phyloP scores from a whole-genome alignment of 2,329 filamentous ascomycete genomes.

The Fusarium sp. region DNA sequence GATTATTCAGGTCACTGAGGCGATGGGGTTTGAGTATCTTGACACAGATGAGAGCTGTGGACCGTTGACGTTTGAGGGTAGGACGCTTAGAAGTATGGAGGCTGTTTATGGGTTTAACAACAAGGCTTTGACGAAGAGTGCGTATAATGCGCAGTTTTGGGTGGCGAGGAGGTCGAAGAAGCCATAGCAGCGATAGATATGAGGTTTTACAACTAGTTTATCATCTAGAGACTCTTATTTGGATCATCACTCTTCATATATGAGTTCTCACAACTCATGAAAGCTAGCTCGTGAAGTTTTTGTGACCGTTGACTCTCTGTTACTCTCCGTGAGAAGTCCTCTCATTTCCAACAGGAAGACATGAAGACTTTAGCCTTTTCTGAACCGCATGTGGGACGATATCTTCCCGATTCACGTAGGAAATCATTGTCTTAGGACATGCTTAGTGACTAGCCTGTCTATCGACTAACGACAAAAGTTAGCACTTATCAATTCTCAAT shows the following conservation, averaged over 20 bases:
- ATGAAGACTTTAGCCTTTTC: rapidly evolving
- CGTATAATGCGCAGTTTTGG: slow-evolving; percentile 66
- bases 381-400: rapidly evolving
- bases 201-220: rapidly evolving
- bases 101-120: slow-evolving; percentile 64
- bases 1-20: slow-evolving; percentile 57
- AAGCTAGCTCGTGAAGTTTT: not conserved
- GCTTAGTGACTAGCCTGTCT: not conserved
- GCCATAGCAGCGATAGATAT: not conserved
- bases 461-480: not conserved
- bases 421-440: rapidly evolving
- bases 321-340: not conserved
- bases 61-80: slow-evolving; percentile 51
- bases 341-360: rapidly evolving
- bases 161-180: slow-evolving; percentile 48
- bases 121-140: slow-evolving; percentile 60
- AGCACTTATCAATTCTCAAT: not conserved
- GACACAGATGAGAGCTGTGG: slow-evolving; percentile 55
- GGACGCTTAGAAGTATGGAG: slow-evolving; percentile 55
- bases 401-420: too few relatives aligned
- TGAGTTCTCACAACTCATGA: too few relatives aligned
- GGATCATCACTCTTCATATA: not conserved
- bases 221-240: not conserved
- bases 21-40: slow-evolving; percentile 61
- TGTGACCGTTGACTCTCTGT: rapidly evolving